Conservation (phyloP, 2,329 filamentous ascomycete genomes). For the Nannizziopsis barbatae region DNA sequence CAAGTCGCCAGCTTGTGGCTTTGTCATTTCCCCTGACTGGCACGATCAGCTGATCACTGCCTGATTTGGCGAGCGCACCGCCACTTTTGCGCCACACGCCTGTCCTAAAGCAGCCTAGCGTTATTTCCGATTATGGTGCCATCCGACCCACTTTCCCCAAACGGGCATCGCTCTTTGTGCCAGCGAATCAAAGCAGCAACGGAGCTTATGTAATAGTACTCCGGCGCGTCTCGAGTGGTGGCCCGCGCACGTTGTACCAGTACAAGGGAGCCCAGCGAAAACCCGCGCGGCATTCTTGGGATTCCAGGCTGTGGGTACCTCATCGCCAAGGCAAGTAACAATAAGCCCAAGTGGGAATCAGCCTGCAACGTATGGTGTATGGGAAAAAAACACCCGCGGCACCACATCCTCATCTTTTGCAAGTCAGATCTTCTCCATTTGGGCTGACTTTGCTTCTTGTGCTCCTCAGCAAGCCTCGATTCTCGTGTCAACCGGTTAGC, state of each 20-base stretch:
- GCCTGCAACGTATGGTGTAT: constrained; percentile 10
- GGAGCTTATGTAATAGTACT: background rate
- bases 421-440: background rate
- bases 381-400: background rate
- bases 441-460: background rate
- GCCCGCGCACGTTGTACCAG: background rate
- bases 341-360: background rate
- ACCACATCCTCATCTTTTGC: background rate
- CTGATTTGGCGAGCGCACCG: background rate
- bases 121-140: background rate
- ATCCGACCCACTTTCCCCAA: constrained; percentile 1
- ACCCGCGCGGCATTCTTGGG: background rate
- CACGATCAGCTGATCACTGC: constrained; percentile 1
- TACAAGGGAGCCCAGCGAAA: background rate
- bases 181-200: constrained; percentile 5
- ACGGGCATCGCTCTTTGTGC: constrained; percentile 3
- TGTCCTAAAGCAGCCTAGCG: constrained; percentile 8
- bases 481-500: too few species aligned
- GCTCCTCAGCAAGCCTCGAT: background rate
- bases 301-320: constrained; percentile 1
- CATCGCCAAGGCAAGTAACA: background rate
- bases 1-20: background rate
- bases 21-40: background rate
- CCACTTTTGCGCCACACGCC: background rate
- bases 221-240: background rate